A percentile compares a stretch with the other conserved stretches of the same genome.
phyloP scores from a whole-genome alignment of 164 flowering plant species.

The grape (Vitis vinifera) region ASM3070453v1 NC_081806.1:15775001-15775500 shows the following conservation, averaged over 20 bases:
- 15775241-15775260: conserved; percentile 96
- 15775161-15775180: conserved; percentile 36
- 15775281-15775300: conserved; percentile 71
- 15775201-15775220: conserved; percentile 11
- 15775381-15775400: conserved; percentile 61
- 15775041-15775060: too few relatives aligned
- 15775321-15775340: conserved; percentile 98
- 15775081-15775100: conserved; percentile 1
- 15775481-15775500: too few relatives aligned
- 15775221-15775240: conserved; percentile 10
- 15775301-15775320: conserved; percentile 90
- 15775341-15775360: conserved; percentile 94
- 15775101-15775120: conserved; percentile 62
- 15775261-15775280: conserved; percentile 98
- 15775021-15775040: too few relatives aligned
- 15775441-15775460: too few relatives aligned
- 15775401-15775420: neutral
- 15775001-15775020: too few relatives aligned
- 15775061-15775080: too few relatives aligned
- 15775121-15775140: conserved; percentile 87
- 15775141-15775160: conserved; percentile 82
- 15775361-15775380: conserved; percentile 97
- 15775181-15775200: neutral
- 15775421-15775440: neutral
- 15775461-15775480: too few relatives aligned